These are phyloP conservation scores for Spirogloea muscicola DNA, from an alignment of 139 green algal genomes.

Conservation along the genomic window DNA sequence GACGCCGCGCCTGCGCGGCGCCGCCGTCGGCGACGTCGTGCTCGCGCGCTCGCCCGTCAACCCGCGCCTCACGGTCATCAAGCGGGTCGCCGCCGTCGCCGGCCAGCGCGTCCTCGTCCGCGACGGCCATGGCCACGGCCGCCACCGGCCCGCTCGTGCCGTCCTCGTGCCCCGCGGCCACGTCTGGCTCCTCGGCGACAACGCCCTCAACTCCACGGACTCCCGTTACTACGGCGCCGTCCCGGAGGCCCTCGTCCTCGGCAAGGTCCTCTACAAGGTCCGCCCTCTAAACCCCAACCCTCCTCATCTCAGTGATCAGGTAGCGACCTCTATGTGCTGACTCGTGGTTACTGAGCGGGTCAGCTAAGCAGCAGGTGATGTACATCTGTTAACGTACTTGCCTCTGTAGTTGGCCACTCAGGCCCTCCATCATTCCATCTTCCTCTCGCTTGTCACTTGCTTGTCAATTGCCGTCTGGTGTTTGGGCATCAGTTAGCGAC, in stretches of 20 bases:
- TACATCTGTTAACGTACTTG: too few relatives aligned
- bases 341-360: too few relatives aligned
- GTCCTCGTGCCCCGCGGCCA: constrained; percentile 66
- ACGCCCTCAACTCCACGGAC: constrained; percentile 70
- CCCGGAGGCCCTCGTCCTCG: constrained; percentile 61
- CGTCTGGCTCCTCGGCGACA: constrained; percentile 75
- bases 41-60: constrained; percentile 63
- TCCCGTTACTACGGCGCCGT: constrained; percentile 75
- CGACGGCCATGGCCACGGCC: not conserved
- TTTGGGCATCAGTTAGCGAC: too few relatives aligned
- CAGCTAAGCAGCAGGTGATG: too few relatives aligned
- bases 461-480: too few relatives aligned
- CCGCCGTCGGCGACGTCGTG: constrained; percentile 57
- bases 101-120: constrained; percentile 51
- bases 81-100: constrained; percentile 64
- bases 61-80: constrained; percentile 67
- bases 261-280: constrained; percentile 56
- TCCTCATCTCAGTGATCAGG: too few relatives aligned
- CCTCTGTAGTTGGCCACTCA: too few relatives aligned
- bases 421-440: too few relatives aligned
- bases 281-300: too few relatives aligned
- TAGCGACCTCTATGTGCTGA: too few relatives aligned
- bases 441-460: too few relatives aligned
- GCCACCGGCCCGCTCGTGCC: too few relatives aligned
- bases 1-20: constrained; percentile 20